Evolutionary conservation across 2,329 filamentous ascomycete species (phyloP).

Genomic region (Diaporthe sp.): DNA sequence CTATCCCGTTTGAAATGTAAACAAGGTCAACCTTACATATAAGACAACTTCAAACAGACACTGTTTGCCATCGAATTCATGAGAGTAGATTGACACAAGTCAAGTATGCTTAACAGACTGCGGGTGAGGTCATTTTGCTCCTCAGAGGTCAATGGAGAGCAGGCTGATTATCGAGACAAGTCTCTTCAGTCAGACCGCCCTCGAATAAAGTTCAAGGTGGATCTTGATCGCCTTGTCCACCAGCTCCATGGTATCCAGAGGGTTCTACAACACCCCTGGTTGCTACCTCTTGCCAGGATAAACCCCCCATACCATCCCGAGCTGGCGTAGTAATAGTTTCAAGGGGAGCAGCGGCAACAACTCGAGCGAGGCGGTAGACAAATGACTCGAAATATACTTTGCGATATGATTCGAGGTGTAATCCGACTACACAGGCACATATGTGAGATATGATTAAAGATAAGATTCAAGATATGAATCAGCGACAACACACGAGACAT

Average conservation of each 20-base stretch:
- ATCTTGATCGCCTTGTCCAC: background rate
- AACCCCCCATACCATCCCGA: no score
- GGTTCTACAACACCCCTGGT: background rate
- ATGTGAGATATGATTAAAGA: background rate
- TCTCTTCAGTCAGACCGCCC: background rate
- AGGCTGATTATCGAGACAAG: background rate
- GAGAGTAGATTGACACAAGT: no score
- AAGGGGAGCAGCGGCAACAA: background rate
- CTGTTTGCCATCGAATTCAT: no score
- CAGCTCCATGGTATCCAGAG: background rate
- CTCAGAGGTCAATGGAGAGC: no score
- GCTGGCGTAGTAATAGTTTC: background rate
- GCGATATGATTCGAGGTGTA: background rate
- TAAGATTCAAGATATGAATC: background rate
- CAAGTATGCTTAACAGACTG: no score
- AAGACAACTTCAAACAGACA: no score
- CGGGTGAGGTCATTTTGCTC: no score
- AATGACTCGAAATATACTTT: slow-evolving; percentile 1
- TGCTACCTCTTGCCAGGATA: background rate
- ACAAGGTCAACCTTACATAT: no score
- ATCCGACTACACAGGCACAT: background rate
- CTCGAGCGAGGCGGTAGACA: background rate
- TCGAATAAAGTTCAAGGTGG: background rate
- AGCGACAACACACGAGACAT: background rate
- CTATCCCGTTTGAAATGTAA: no score